Evolutionary conservation across 1,284 basidiomycete genomes (phyloP), one percentile per base, ranked within the genome.

Genomic region (Irpex sp.): DNA sequence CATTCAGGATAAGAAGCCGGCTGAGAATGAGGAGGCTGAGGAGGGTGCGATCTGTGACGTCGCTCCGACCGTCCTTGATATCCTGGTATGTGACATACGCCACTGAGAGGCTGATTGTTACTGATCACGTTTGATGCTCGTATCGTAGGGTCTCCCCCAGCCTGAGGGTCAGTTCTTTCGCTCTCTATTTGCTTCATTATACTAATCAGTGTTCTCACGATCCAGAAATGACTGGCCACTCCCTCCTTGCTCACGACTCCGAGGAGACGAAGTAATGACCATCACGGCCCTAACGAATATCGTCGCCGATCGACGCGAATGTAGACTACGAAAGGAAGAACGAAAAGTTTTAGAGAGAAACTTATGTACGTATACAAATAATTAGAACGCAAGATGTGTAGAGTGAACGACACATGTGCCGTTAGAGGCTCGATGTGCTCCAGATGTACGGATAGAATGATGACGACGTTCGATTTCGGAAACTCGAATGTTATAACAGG

Each of bases 21-120:
- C 79, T 65, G 75, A 75, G 17, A 82, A 83, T n/a, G 81, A 87
- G 70, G 83, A 81, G 48, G 21, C 54, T n/a, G 84, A 88, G 60
- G 81, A 81, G 64, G 92, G 92, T 34, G 90, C 93, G 36, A 77
- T 96, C 65, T 91, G 91, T 67, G 94, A 96, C 76, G 93, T 96
- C 65, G 93, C 93, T 4, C 94, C 93, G 38, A 96, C 94, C 4
- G 79, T 95, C 52, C 79, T 96, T 67, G 90, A 85, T 65, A 76
- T 96, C 56, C 78, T 96, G 84, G 89, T 79, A 57, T 11, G 77
- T 73, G 7, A 51, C 65, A 6, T 0, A 5, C 3, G 5, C 37
- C 19, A 7, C 15, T 31, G 11, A 15, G 1, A 21, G 15, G 8
- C 34, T n/a, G 9, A 8, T 47, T 47, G 5, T 55, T 34, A n/a